Evolutionary conservation across 495 filamentous ascomycete species (phyloP).

Genomic region (Astrothelium subdiscretum): DNA sequence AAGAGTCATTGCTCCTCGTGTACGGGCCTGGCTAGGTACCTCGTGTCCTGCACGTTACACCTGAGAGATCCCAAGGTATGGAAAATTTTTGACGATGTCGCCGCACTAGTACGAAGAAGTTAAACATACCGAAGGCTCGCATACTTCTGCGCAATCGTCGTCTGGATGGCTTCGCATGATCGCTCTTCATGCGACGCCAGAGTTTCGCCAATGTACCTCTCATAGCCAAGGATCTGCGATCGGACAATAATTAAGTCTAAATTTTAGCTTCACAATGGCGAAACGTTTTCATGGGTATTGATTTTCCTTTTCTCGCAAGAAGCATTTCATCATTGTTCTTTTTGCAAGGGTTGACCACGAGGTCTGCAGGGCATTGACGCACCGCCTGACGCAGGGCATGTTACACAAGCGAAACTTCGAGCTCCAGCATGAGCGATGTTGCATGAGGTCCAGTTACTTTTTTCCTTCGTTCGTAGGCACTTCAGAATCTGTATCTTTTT

Average conservation of each 20-base stretch:
- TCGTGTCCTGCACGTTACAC: not conserved
- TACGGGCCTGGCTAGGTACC: not conserved
- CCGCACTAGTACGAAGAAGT: not conserved
- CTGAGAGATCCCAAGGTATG: too few relatives aligned
- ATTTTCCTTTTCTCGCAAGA: not conserved
- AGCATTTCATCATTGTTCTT: not conserved
- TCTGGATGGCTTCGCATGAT: not conserved
- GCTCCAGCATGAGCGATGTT: too few relatives aligned
- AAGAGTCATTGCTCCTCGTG: not conserved
- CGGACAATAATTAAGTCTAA: not conserved
- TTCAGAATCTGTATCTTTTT: too few relatives aligned
- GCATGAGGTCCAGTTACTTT: not conserved
- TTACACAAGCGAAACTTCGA: too few relatives aligned
- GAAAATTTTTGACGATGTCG: too few relatives aligned
- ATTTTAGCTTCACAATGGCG: not conserved
- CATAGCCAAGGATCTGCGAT: not conserved
- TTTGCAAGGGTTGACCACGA: not conserved
- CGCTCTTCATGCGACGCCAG: not conserved
- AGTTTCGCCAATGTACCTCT: not conserved
- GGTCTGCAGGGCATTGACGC: not conserved
- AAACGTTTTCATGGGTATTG: not conserved
- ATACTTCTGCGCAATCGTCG: not conserved
- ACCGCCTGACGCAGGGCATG: too few relatives aligned
- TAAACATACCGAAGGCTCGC: not conserved
- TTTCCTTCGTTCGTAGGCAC: too few relatives aligned